phyloP scores from a whole-genome alignment of 495 filamentous ascomycete genomes.

The Aspergillus funiculosus region DNA sequence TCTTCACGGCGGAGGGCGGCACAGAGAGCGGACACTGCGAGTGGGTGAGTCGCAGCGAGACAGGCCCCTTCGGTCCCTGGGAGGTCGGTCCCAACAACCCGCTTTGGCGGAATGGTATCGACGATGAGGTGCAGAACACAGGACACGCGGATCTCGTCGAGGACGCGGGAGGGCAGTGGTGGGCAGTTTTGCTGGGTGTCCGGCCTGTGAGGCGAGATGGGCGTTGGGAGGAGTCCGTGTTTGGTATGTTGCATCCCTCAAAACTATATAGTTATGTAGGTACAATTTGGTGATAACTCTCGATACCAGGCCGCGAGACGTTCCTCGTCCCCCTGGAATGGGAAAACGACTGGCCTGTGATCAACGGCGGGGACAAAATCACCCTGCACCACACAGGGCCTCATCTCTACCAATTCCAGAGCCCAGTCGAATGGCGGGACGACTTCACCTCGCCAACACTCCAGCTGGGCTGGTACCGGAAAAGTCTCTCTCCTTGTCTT shows the following conservation, averaged over 20 bases:
- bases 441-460: constrained; percentile 27
- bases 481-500: constrained; percentile 23
- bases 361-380: constrained; percentile 41
- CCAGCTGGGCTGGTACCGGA: constrained; percentile 40
- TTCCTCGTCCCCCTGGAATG: constrained; percentile 43
- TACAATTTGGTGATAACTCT: not conserved
- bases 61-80: constrained; percentile 51
- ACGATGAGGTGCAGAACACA: constrained; percentile 37
- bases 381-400: constrained; percentile 29
- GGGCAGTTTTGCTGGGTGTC: constrained; percentile 42
- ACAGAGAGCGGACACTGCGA: constrained; percentile 52
- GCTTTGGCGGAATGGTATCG: constrained; percentile 31
- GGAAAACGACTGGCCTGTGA: constrained; percentile 45
- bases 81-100: constrained; percentile 38
- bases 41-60: constrained; percentile 35
- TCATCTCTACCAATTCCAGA: constrained; percentile 22
- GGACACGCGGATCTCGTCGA: constrained; percentile 44
- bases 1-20: constrained; percentile 63
- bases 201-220: constrained; percentile 26
- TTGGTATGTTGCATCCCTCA: constrained; percentile 26
- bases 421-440: constrained; percentile 32
- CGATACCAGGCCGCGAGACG: constrained; percentile 37
- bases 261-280: not conserved
- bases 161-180: constrained; percentile 39
- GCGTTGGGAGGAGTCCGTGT: constrained; percentile 34